Conservation (phyloP, 2,329 filamentous ascomycete species). For the Alternaria dauci region DNA sequence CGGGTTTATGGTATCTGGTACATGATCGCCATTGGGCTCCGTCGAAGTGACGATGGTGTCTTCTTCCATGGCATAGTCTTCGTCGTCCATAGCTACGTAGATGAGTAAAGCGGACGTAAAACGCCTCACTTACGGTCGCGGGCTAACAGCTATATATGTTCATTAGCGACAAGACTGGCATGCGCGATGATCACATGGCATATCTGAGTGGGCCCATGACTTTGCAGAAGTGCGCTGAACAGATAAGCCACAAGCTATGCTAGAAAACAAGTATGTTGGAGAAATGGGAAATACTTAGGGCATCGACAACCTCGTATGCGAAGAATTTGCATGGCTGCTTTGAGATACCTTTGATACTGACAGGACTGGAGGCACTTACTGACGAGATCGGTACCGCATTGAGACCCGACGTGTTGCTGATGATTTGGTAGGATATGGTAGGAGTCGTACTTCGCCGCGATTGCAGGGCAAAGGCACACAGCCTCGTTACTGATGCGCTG, state of each 20-base stretch:
- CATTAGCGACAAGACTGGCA: slow-evolving; percentile 5
- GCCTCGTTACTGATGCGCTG: neutral
- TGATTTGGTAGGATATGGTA: neutral
- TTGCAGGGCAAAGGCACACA: neutral
- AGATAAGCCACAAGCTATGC: neutral
- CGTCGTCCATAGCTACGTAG: slow-evolving; percentile 36
- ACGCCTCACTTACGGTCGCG: slow-evolving; percentile 27
- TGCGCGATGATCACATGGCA: neutral
- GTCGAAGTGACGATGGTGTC: slow-evolving; percentile 42
- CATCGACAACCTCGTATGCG: neutral
- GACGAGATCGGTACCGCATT: slow-evolving; percentile 23
- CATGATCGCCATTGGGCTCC: slow-evolving; percentile 42
- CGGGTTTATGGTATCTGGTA: slow-evolving; percentile 39
- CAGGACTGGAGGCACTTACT: slow-evolving; percentile 13
- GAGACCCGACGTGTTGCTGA: slow-evolving; percentile 5
- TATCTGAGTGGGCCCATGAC: neutral
- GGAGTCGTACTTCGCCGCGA: neutral
- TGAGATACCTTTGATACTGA: neutral
- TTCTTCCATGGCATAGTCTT: slow-evolving; percentile 43
- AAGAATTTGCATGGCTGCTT: neutral
- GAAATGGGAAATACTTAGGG: neutral
- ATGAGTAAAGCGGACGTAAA: slow-evolving; percentile 21
- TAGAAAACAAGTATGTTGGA: neutral
- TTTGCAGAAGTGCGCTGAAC: neutral
- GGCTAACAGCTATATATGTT: slow-evolving; percentile 20